Percentiles rank a stretch among this genome's conserved stretches.
Conservation (phyloP, 164 flowering plant genomes). For the Dillenia suffruticosa region DNA sequence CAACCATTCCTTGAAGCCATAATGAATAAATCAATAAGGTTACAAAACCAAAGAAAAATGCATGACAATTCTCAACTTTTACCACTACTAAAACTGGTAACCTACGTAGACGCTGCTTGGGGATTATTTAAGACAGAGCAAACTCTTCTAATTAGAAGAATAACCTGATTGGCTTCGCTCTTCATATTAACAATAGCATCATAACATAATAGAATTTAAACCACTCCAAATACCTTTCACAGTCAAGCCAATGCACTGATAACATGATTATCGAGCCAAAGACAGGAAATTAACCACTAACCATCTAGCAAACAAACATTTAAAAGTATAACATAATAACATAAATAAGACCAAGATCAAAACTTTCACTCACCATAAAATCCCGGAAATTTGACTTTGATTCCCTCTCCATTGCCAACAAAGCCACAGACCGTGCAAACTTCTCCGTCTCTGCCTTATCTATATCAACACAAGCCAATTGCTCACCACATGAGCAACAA, state of each 20-base stretch:
- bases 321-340: not conserved
- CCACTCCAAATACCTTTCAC: too few species aligned
- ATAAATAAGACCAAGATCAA: not conserved
- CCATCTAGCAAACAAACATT: not conserved
- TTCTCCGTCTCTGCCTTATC: conserved; percentile 61
- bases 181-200: too few species aligned
- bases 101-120: too few species aligned
- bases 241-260: too few species aligned
- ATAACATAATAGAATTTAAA: too few species aligned
- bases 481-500: conserved; percentile 52
- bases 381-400: conserved; percentile 45
- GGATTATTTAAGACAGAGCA: too few species aligned
- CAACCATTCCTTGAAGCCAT: conserved; percentile 59
- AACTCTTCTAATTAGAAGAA: too few species aligned
- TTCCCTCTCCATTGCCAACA: conserved; percentile 77
- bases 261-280: not conserved
- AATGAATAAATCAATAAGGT: not conserved
- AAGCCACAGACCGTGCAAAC: conserved; percentile 66
- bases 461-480: conserved; percentile 72
- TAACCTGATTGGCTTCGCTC: too few species aligned
- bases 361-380: conserved; percentile 50
- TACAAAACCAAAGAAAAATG: too few species aligned
- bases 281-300: not conserved
- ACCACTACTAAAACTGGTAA: too few species aligned
- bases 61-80: too few species aligned